Percentiles rank a stretch among this genome's conserved stretches.
Conservation (phyloP, 129 eudicot genomes). For the Lonicera japonica region DNA sequence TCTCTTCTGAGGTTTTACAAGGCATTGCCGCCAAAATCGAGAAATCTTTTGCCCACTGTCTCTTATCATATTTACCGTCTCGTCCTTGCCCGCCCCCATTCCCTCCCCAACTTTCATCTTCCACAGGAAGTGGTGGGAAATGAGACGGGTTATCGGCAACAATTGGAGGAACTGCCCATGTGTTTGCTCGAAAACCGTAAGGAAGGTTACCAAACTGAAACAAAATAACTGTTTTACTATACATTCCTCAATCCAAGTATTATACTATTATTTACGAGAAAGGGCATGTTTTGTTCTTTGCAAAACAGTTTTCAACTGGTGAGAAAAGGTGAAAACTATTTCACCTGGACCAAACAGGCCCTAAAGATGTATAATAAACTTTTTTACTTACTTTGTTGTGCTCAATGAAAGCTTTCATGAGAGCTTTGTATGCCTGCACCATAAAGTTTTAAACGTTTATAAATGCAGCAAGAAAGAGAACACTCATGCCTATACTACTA, state of each 20-base stretch:
- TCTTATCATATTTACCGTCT: slow-evolving; percentile 63
- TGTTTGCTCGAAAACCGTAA: slow-evolving; percentile 91
- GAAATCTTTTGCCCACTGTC: slow-evolving; percentile 88
- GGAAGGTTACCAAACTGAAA: slow-evolving; percentile 97
- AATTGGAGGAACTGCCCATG: slow-evolving; percentile 86
- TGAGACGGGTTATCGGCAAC: slow-evolving; percentile 73
- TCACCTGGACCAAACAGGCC: no score
- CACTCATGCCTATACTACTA: neutral
- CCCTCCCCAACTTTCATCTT: slow-evolving; percentile 97
- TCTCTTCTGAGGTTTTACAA: slow-evolving; percentile 91
- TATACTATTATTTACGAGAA: neutral
- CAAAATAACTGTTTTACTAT: slow-evolving; percentile 1
- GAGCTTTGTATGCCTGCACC: slow-evolving; percentile 88
- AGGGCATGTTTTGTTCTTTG: no score
- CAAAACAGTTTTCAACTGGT: no score
- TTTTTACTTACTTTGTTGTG: slow-evolving; percentile 73
- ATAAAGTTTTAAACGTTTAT: slow-evolving; percentile 6
- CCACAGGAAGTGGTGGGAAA: slow-evolving; percentile 87
- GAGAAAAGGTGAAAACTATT: no score
- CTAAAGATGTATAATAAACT: neutral
- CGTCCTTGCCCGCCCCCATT: slow-evolving; percentile 93
- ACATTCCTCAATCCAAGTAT: neutral
- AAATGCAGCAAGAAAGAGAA: slow-evolving; percentile 7
- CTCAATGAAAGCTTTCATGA: slow-evolving; percentile 90
- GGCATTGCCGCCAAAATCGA: slow-evolving; percentile 90